These are phyloP conservation scores for Ogataea pignaliae DNA, from an alignment of 805 yeast species.

Conservation along the genomic window DNA sequence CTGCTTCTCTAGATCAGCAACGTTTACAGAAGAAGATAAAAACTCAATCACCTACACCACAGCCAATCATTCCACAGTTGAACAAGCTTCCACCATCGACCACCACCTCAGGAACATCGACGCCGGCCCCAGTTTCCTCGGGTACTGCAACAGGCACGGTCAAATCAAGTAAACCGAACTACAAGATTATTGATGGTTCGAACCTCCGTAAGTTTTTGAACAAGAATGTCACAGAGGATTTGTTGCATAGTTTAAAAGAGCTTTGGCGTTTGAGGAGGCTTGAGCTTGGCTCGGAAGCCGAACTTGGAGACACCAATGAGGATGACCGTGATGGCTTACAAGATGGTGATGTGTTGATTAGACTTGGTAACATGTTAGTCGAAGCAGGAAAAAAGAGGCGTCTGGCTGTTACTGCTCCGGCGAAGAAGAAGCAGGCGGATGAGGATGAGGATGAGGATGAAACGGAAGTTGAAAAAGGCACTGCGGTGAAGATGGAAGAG, in stretches of 20 bases:
- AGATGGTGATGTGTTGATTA: slow-evolving; percentile 15
- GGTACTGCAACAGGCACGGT: slow-evolving; percentile 1
- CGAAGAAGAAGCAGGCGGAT: no score
- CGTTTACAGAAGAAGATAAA: slow-evolving; percentile 8
- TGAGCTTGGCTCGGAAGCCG: no score
- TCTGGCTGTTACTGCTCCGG: neutral
- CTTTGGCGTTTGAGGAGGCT: slow-evolving; percentile 20
- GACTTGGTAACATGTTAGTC: slow-evolving; percentile 17
- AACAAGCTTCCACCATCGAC: neutral
- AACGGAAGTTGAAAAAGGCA: neutral
- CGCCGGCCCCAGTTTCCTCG: neutral
- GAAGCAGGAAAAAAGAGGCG: slow-evolving; percentile 11
- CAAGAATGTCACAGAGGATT: slow-evolving; percentile 39
- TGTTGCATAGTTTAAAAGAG: slow-evolving; percentile 39
- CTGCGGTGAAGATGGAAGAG: neutral
- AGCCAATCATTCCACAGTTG: slow-evolving; percentile 2
- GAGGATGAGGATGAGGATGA: neutral
- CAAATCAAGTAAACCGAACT: slow-evolving; percentile 15
- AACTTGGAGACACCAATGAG: neutral
- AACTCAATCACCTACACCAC: slow-evolving; percentile 14
- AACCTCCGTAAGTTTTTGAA: slow-evolving; percentile 47
- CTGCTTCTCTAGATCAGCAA: neutral
- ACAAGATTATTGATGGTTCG: slow-evolving; percentile 51
- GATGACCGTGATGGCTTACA: neutral
- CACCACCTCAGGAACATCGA: neutral